A percentile compares a stretch with the other conserved stretches of the same genome.
phyloP scores from a whole-genome alignment of 148 eudicot genomes.

The Persicaria maculosa region DNA sequence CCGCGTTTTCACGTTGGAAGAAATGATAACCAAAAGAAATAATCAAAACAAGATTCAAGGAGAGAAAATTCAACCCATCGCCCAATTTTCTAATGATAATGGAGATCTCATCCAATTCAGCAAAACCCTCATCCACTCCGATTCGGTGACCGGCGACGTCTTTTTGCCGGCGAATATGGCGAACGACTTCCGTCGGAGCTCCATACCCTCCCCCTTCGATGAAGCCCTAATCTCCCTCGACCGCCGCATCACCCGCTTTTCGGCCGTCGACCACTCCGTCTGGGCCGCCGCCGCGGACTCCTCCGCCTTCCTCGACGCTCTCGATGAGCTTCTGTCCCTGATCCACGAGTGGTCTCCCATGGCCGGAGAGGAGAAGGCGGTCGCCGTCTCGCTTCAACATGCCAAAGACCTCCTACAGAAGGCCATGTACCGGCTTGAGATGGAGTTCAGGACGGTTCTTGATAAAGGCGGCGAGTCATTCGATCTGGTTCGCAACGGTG shows the following conservation, averaged over 20 bases:
- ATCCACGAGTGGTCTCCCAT: slow-evolving; percentile 46
- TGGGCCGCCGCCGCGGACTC: slow-evolving; percentile 54
- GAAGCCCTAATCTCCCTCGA: slow-evolving; percentile 36
- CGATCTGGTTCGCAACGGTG: slow-evolving; percentile 18
- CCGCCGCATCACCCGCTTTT: slow-evolving; percentile 43
- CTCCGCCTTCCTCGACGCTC: slow-evolving; percentile 39
- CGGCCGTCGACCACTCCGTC: slow-evolving; percentile 46
- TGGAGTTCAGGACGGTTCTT: slow-evolving; percentile 54
- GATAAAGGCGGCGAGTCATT: slow-evolving; percentile 45
- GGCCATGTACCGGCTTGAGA: slow-evolving; percentile 51
- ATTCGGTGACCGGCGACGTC: slow-evolving; percentile 72
- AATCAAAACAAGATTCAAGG: background rate
- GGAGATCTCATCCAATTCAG: slow-evolving; percentile 86
- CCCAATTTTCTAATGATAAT: slow-evolving; percentile 33
- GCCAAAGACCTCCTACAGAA: slow-evolving; percentile 69
- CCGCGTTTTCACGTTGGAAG: background rate
- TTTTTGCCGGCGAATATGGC: slow-evolving; percentile 29
- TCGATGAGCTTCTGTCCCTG: slow-evolving; percentile 46
- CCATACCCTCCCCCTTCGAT: slow-evolving; percentile 19
- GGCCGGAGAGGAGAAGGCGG: slow-evolving; percentile 31
- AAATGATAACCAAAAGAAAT: background rate
- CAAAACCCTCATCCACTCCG: slow-evolving; percentile 70
- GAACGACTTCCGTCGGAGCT: slow-evolving; percentile 16
- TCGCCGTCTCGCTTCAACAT: slow-evolving; percentile 36
- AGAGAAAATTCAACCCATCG: slow-evolving; percentile 1